phyloP scores from a whole-genome alignment of 306 rosid genomes.

The Vigna mungo region DNA sequence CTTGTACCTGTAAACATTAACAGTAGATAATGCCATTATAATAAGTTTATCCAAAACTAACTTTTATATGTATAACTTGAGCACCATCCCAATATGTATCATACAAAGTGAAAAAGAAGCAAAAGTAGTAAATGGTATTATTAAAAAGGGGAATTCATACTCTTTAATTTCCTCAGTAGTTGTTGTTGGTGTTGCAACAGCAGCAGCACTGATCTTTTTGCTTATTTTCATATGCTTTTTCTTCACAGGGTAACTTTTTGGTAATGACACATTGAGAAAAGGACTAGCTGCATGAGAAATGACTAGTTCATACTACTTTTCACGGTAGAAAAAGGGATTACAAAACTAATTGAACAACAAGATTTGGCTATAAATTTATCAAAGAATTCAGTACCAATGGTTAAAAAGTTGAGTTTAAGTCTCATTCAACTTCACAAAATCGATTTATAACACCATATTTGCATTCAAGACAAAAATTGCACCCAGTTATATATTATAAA shows the following conservation, averaged over 20 bases:
- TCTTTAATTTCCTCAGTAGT: slow-evolving; percentile 65
- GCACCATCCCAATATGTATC: neutral
- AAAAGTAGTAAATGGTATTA: neutral
- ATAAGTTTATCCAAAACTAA: slow-evolving; percentile 7
- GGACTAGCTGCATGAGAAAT: slow-evolving; percentile 60
- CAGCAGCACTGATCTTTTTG: slow-evolving; percentile 59
- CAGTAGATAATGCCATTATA: neutral
- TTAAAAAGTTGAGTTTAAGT: too few species aligned
- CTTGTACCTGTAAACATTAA: slow-evolving; percentile 55
- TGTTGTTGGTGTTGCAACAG: slow-evolving; percentile 59
- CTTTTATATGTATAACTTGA: neutral
- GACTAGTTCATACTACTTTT: neutral
- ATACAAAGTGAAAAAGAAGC: neutral
- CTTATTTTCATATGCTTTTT: slow-evolving; percentile 56
- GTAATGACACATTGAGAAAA: slow-evolving; percentile 59
- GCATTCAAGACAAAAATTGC: too few species aligned
- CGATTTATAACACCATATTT: too few species aligned
- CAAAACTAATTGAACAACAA: too few species aligned
- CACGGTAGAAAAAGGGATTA: too few species aligned
- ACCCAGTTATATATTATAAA: too few species aligned
- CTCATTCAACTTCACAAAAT: too few species aligned
- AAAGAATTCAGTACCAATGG: neutral
- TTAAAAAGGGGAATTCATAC: slow-evolving; percentile 53
- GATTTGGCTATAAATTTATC: neutral
- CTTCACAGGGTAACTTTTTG: slow-evolving; percentile 44